These are phyloP conservation scores for Lichtheimia ornata DNA, from an alignment of 371 early-diverging fungal genomes.

Conservation along the genomic window DNA sequence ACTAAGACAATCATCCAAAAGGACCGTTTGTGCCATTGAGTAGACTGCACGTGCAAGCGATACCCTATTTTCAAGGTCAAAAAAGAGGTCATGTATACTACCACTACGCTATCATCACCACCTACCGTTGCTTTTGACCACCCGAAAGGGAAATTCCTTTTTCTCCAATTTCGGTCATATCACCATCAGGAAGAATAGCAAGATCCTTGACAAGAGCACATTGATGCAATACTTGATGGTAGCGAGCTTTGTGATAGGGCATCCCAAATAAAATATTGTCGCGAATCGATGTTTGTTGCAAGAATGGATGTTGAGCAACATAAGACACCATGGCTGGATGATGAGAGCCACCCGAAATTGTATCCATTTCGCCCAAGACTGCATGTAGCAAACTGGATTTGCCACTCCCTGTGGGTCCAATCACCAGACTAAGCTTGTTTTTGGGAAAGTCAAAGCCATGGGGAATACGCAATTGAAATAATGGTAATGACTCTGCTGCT, in stretches of 20 bases:
- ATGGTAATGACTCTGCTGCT: not conserved
- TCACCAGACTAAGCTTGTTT: constrained; percentile 59
- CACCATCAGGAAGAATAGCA: constrained; percentile 74
- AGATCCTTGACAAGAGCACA: constrained; percentile 78
- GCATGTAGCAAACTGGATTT: constrained; percentile 69
- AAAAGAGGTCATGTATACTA: not conserved
- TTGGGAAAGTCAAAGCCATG: constrained; percentile 56
- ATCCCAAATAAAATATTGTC: constrained; percentile 88
- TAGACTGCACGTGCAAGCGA: constrained; percentile 79
- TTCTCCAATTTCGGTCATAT: constrained; percentile 88
- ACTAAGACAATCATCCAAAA: constrained; percentile 80
- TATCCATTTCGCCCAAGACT: constrained; percentile 71
- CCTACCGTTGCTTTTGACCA: constrained; percentile 67
- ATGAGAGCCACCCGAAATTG: constrained; percentile 40
- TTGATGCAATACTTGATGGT: constrained; percentile 62
- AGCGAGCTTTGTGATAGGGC: constrained; percentile 63
- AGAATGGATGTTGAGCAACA: constrained; percentile 82
- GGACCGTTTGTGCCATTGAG: constrained; percentile 60
- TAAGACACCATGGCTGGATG: constrained; percentile 55
- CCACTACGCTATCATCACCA: not conserved
- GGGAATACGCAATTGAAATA: constrained; percentile 11
- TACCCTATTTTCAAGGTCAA: constrained; percentile 29
- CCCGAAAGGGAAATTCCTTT: constrained; percentile 69
- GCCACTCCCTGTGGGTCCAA: constrained; percentile 76
- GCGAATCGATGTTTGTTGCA: constrained; percentile 78